Percentiles rank a stretch among this genome's conserved stretches.
Evolutionary conservation across 768 basidiomycete species (phyloP).

Genomic region (Calocybe gangraenosa): DNA sequence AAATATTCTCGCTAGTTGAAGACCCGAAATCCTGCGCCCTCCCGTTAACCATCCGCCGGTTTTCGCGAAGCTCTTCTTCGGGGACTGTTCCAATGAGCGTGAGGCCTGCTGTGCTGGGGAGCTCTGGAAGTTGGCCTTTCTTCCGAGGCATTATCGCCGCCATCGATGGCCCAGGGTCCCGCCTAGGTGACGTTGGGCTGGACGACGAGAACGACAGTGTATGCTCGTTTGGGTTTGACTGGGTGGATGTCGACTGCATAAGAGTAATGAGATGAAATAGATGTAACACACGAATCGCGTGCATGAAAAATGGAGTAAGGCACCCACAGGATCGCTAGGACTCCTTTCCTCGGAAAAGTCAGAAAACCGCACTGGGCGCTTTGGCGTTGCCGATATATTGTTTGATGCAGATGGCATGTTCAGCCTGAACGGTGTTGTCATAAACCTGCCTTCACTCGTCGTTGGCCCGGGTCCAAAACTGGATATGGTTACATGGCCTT

Average conservation of each 20-base stretch:
- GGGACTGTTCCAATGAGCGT: constrained; percentile 2
- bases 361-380: neutral
- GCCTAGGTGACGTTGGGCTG: too few species aligned
- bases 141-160: neutral
- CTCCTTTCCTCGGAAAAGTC: neutral
- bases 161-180: too few species aligned
- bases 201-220: too few species aligned
- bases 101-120: neutral
- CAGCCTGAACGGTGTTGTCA: neutral
- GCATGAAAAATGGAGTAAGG: too few species aligned
- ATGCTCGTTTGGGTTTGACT: too few species aligned
- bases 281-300: too few species aligned
- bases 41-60: constrained; percentile 3
- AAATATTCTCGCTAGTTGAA: neutral
- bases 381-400: neutral
- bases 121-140: neutral
- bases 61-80: constrained; percentile 3
- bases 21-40: constrained; percentile 9
- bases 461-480: constrained; percentile 5
- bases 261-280: too few species aligned
- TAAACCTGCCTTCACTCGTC: neutral
- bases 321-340: neutral
- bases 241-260: too few species aligned
- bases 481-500: constrained; percentile 2
- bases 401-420: too few species aligned